Evolutionary conservation across 345 rosid species (phyloP).

Genomic region (Diplotaxis tenuifolia): DNA sequence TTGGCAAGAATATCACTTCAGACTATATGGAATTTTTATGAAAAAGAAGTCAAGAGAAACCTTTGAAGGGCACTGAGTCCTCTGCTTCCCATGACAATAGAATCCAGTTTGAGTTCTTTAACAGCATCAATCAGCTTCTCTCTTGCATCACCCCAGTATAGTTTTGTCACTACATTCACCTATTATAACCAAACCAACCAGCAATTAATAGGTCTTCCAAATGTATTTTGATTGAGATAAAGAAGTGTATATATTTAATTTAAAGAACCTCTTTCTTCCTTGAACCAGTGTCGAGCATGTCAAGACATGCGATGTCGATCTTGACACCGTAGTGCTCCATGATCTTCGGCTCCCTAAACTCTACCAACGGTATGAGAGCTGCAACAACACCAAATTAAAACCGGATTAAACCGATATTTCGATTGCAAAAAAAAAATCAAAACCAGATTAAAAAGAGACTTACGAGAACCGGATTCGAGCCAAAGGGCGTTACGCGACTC

Average conservation of each 20-base stretch:
- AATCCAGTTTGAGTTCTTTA: slow-evolving; percentile 78
- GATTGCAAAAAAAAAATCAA: background rate
- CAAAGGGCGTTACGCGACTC: slow-evolving; percentile 51
- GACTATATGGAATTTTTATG: background rate
- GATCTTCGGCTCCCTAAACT: slow-evolving; percentile 77
- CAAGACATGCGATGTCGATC: slow-evolving; percentile 63
- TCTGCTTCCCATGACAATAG: slow-evolving; percentile 88
- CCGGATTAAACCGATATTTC: background rate
- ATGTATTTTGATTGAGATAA: background rate
- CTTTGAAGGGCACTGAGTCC: slow-evolving; percentile 80
- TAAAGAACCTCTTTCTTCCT: slow-evolving; percentile 71
- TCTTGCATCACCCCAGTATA: slow-evolving; percentile 93
- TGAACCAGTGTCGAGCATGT: slow-evolving; percentile 78
- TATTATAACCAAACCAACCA: slow-evolving; percentile 26
- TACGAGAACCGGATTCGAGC: slow-evolving; percentile 75
- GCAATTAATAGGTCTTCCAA: background rate
- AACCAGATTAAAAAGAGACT: slow-evolving; percentile 22
- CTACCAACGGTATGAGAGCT: slow-evolving; percentile 84
- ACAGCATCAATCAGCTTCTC: slow-evolving; percentile 75
- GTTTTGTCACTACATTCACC: slow-evolving; percentile 58
- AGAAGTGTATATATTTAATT: background rate
- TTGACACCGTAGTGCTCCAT: slow-evolving; percentile 60
- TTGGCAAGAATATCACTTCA: background rate
- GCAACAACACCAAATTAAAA: background rate
- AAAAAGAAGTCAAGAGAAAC: slow-evolving; percentile 22